phyloP scores from a whole-genome alignment of 2,329 filamentous ascomycete species.

The Ophiostoma pallidulum region DNA sequence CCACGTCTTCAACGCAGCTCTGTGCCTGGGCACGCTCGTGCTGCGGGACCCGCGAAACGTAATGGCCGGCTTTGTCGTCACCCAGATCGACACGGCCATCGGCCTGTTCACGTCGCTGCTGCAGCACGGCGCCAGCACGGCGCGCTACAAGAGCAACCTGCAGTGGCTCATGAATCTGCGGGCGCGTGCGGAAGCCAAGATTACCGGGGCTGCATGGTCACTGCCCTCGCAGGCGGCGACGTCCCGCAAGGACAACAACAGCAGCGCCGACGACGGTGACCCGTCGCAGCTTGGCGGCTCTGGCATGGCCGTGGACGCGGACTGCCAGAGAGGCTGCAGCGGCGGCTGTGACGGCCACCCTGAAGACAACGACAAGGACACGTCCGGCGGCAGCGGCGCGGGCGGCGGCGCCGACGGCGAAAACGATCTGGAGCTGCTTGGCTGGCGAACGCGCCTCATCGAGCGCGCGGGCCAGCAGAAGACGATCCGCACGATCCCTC shows the following conservation, averaged over 20 bases:
- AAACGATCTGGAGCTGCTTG: slow-evolving; percentile 7
- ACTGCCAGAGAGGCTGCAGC: too few species aligned
- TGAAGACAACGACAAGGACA: too few species aligned
- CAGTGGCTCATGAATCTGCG: slow-evolving; percentile 8
- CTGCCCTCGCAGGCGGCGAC: too few species aligned
- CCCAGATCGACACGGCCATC: slow-evolving; percentile 10
- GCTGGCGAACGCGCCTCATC: slow-evolving; percentile 11
- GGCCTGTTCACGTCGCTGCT: slow-evolving; percentile 6
- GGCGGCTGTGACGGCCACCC: too few species aligned
- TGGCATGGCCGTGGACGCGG: too few species aligned
- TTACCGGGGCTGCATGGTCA: not conserved
- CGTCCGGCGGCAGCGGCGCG: not conserved
- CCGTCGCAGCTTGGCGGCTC: not conserved
- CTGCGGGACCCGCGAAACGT: slow-evolving; percentile 2
- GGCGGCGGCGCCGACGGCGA: not conserved
- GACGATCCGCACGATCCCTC: too few species aligned
- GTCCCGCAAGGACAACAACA: too few species aligned
- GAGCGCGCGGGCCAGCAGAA: slow-evolving; percentile 3
- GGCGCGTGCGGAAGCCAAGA: not conserved
- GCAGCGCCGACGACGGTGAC: too few species aligned
- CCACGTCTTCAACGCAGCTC: slow-evolving; percentile 7
- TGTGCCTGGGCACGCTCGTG: slow-evolving; percentile 11
- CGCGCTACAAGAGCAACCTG: slow-evolving; percentile 8
- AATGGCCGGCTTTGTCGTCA: slow-evolving; percentile 8
- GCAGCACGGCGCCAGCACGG: slow-evolving; percentile 5